Evolutionary conservation across 768 basidiomycete species (phyloP), one percentile per base, ranked within the genome.

Genomic region (Gautieria morchelliformis): DNA sequence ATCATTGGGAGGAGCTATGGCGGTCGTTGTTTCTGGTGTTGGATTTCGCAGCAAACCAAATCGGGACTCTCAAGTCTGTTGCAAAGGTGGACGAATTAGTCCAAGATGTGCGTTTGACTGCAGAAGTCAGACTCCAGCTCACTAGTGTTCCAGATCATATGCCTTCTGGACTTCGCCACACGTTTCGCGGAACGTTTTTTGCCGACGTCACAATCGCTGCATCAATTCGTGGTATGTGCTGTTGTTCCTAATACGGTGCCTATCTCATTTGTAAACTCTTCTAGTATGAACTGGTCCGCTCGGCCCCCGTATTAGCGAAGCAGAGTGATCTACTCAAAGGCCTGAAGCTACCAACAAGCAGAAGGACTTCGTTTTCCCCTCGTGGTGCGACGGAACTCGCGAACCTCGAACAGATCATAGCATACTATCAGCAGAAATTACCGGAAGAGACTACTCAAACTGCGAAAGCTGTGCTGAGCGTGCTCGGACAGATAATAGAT

Each of bases 1-100:
- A 87, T 61, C 70, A 80, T 44, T 87, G 86, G 85, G 70, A 74
- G 58, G 81, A 83, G 51, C 63, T 85, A 12, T 88, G 85, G 86
- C 72, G 68, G 52, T 76, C 81, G 6, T 62, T 85, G 11, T 62
- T 84, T 24, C 76, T 74, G 3, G 62, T 87, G 3, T 68, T 87
- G 12, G 74, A 68, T 24, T 87, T 87, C 62, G 58, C 85, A 15
- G 71, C 77, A 10, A 75, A 69, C n/a, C 83, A 79, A 66, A 41
- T 61, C 17, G 62, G 60, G 20, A 42, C 42, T 24, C 66, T 85
- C n/a, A 64, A 70, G 77, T 78, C 9, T 78, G 77, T 0, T 78
- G 78, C 24, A 22, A 41, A 27, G 0, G 65, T 85, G 2, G 79
- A 78, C 60, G 72, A 71, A 53, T 69, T 87, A 1, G 65, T 77